phyloP scores from a whole-genome alignment of 2,329 filamentous ascomycete genomes.

The Nemania sp. region DNA sequence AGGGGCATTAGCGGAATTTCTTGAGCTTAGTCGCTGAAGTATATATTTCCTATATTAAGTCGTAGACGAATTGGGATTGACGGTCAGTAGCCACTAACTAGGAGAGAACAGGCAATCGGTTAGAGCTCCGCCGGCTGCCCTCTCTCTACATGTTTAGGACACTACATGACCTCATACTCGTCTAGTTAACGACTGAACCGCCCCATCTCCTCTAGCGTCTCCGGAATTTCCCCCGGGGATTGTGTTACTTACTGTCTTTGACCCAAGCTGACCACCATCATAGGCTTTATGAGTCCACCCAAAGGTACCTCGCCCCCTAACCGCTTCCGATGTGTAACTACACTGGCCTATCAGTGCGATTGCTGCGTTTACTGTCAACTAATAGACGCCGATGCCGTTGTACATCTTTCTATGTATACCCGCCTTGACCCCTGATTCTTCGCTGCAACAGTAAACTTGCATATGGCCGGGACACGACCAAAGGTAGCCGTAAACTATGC shows the following conservation, averaged over 20 bases:
- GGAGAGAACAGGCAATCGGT: not conserved
- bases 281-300: not conserved
- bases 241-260: slow-evolving; percentile 5
- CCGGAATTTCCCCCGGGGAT: not conserved
- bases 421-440: slow-evolving; percentile 8
- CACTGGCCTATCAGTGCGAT: not conserved
- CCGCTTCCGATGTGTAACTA: slow-evolving; percentile 20
- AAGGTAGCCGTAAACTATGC: slow-evolving; percentile 12
- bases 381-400: slow-evolving; percentile 25
- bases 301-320: slow-evolving; percentile 7
- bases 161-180: not conserved
- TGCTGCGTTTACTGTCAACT: slow-evolving; percentile 18
- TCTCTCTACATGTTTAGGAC: not conserved
- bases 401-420: slow-evolving; percentile 8
- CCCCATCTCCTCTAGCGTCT: no score
- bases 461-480: not conserved
- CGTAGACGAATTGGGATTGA: not conserved
- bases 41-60: not conserved
- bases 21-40: not conserved
- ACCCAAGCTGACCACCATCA: slow-evolving; percentile 24
- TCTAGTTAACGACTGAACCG: not conserved
- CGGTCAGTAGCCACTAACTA: not conserved
- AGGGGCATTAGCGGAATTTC: not conserved
- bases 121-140: not conserved
- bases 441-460: not conserved